phyloP scores from a whole-genome alignment of 176 grass and related monocot genomes.

The Thalia dealbata region DNA sequence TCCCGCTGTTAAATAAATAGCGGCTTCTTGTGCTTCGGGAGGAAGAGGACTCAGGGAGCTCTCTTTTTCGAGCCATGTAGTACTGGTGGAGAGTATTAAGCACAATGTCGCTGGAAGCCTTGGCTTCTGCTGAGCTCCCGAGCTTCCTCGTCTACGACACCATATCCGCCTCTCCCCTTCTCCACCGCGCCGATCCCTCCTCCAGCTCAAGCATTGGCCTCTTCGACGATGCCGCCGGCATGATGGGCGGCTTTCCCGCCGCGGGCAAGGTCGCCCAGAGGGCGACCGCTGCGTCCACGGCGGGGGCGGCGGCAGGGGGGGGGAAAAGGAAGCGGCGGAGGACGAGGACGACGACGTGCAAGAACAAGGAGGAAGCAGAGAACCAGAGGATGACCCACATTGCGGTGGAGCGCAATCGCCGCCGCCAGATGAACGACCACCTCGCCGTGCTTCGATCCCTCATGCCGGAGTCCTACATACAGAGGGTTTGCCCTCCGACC shows the following conservation, averaged over 20 bases:
- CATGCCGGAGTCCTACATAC: slow-evolving; percentile 19
- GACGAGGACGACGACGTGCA: slow-evolving; percentile 10
- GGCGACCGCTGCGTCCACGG: background rate
- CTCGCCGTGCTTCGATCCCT: slow-evolving; percentile 19
- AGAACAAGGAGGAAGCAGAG: slow-evolving; percentile 23
- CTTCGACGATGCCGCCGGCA: background rate
- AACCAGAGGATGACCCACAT: slow-evolving; percentile 25
- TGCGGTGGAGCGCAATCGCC: slow-evolving; percentile 25
- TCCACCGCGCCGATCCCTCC: background rate
- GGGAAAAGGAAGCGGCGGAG: slow-evolving; percentile 3
- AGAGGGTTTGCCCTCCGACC: background rate
- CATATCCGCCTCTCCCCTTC: background rate
- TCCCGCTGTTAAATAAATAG: background rate
- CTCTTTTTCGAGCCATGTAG: background rate
- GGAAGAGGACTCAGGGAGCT: background rate
- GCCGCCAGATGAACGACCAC: slow-evolving; percentile 22
- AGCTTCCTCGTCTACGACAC: slow-evolving; percentile 5
- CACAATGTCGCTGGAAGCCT: background rate
- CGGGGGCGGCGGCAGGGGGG: background rate
- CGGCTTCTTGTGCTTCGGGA: background rate
- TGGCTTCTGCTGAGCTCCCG: background rate
- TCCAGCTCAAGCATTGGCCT: background rate
- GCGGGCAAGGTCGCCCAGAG: background rate
- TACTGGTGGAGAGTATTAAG: background rate
- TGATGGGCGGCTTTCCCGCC: background rate